Evolutionary conservation across 805 yeast genomes (phyloP).

Genomic region (Saturnispora diversa): DNA sequence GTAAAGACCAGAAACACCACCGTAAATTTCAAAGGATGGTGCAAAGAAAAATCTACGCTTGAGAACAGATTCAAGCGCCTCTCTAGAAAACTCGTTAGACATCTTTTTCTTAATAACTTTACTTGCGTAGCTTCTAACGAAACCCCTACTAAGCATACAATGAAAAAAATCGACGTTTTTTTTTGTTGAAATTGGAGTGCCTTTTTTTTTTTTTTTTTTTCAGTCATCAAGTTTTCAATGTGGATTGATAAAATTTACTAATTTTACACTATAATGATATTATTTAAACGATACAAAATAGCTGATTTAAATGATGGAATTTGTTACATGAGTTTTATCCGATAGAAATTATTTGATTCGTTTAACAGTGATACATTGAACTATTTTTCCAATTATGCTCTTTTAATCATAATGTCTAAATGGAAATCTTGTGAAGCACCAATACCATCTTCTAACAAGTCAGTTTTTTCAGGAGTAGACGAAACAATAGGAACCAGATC

Average conservation of each 20-base stretch:
- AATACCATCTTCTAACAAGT: slow-evolving; percentile 32
- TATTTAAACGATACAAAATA: too few relatives aligned
- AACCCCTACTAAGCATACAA: slow-evolving; percentile 2
- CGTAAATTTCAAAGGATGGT: slow-evolving; percentile 95
- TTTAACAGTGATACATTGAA: too few relatives aligned
- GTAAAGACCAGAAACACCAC: slow-evolving; percentile 96
- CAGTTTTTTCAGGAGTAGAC: slow-evolving; percentile 14
- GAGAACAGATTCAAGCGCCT: slow-evolving; percentile 77
- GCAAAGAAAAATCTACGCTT: slow-evolving; percentile 96
- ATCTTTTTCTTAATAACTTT: slow-evolving; percentile 4
- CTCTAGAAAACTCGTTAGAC: slow-evolving; percentile 58
- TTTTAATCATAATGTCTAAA: slow-evolving; percentile 32
- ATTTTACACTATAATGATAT: too few relatives aligned
- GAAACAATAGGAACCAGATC: slow-evolving; percentile 23
- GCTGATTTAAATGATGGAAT: too few relatives aligned
- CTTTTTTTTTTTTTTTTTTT: neutral
- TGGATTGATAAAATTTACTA: too few relatives aligned
- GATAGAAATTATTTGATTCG: too few relatives aligned
- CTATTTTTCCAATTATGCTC: too few relatives aligned
- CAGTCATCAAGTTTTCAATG: neutral
- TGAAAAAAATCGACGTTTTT: slow-evolving; percentile 3
- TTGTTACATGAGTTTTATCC: too few relatives aligned
- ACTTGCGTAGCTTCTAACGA: slow-evolving; percentile 5
- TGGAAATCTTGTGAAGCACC: slow-evolving; percentile 34
- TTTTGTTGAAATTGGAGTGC: neutral